phyloP scores from a whole-genome alignment of 768 basidiomycete species.

The Pisolithus orientalis region DNA sequence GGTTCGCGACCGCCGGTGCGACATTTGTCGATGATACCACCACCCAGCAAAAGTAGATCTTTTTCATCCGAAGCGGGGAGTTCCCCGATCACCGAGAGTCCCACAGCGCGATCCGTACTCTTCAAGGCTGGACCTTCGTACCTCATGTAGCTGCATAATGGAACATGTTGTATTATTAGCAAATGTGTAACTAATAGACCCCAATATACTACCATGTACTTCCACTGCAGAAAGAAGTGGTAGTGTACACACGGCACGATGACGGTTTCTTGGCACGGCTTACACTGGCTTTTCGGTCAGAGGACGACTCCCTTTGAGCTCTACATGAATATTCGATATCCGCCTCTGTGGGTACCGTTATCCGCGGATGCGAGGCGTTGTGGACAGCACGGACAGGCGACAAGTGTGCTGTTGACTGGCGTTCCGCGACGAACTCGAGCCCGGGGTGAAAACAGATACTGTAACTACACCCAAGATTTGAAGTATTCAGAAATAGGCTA shows the following conservation, averaged over 20 bases:
- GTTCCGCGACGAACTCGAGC: too few relatives aligned
- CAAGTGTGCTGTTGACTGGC: too few relatives aligned
- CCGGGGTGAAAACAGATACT: too few relatives aligned
- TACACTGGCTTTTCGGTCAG: neutral
- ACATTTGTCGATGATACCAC: slow-evolving; percentile 17
- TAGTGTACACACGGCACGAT: neutral
- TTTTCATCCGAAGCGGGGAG: neutral
- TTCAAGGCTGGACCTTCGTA: slow-evolving; percentile 14
- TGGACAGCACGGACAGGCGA: too few relatives aligned
- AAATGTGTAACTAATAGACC: neutral
- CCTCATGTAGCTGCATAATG: slow-evolving; percentile 12
- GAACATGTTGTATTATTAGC: neutral
- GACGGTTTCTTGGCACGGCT: neutral
- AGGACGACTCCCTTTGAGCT: too few relatives aligned
- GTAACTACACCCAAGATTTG: too few relatives aligned
- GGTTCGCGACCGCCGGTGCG: neutral
- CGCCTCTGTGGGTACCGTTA: too few relatives aligned
- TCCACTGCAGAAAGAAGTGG: neutral
- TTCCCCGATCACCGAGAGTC: slow-evolving; percentile 1
- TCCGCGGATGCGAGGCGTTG: too few relatives aligned
- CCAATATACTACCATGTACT: too few relatives aligned
- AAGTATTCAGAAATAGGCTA: too few relatives aligned
- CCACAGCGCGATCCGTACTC: slow-evolving; percentile 5
- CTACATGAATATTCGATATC: too few relatives aligned
- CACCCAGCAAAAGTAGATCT: neutral